A percentile compares a stretch with the other conserved stretches of the same genome.
Conservation (phyloP, 139 green algal genomes). For the Picochlorum sp. region DNA sequence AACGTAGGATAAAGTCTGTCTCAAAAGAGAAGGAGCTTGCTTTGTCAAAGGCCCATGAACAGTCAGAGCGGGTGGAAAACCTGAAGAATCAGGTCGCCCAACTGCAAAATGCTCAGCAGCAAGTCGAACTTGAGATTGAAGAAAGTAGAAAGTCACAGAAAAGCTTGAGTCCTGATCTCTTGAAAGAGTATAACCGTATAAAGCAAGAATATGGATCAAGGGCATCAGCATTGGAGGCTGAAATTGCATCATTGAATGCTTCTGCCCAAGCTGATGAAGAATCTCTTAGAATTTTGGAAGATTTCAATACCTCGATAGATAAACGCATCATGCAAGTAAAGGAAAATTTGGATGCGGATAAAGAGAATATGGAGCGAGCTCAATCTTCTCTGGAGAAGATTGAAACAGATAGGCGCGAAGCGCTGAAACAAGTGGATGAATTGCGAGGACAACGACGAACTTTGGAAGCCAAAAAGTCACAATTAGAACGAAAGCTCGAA, state of each 20-base stretch:
- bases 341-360: slow-evolving; percentile 3
- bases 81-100: slow-evolving; percentile 37
- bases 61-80: slow-evolving; percentile 23
- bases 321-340: slow-evolving; percentile 13
- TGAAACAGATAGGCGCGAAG: slow-evolving; percentile 25
- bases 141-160: slow-evolving; percentile 7
- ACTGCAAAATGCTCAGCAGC: slow-evolving; percentile 26
- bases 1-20: slow-evolving; percentile 34
- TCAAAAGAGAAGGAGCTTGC: slow-evolving; percentile 36
- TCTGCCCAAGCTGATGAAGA: slow-evolving; percentile 35
- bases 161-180: slow-evolving; percentile 15
- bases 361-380: background rate
- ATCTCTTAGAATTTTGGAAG: slow-evolving; percentile 25
- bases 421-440: slow-evolving; percentile 18
- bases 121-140: slow-evolving; percentile 19
- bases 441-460: slow-evolving; percentile 20
- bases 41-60: slow-evolving; percentile 17
- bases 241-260: slow-evolving; percentile 33
- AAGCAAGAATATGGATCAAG: slow-evolving; percentile 40
- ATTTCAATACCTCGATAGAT: slow-evolving; percentile 30
- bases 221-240: slow-evolving; percentile 28
- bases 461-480: slow-evolving; percentile 25
- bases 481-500: slow-evolving; percentile 45
- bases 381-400: slow-evolving; percentile 6
- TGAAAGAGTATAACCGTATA: slow-evolving; percentile 40